Base-by-base conservation (phyloP, 2,329 filamentous ascomycete genomes). In the Verticillium klebahnii region DNA sequence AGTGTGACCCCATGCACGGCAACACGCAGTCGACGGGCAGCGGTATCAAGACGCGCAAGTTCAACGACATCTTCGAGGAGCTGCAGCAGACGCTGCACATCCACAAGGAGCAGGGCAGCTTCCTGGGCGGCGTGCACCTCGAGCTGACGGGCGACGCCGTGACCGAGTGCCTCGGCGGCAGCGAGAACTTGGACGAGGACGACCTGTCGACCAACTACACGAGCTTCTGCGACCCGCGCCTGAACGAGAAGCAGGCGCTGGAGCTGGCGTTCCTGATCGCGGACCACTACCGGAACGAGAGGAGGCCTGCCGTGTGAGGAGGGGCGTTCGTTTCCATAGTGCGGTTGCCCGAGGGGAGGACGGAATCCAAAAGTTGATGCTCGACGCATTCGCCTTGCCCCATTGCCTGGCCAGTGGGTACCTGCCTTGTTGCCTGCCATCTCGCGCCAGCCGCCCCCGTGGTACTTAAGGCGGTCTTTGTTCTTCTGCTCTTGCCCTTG, bases 1-100 rank as follows among this genome's bases (percentile, higher is more conserved):
- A 98, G 78, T 98, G 94, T 78, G 95, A 99, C 77, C 95, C 95
- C 25, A 99, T 99, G 95, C 95, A 99, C 77, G 95, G 95, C 65
- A 90, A 90, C 77, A 89, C 87, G 40, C 78, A 82, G 54, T 83
- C 85, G 23, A 94, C 91, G 0, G 83, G 86, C 0, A 80, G 85
- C 0, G 93, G 93, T 31, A 86, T 97, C 78, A 99, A 99, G 82
- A 99, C 95, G 1, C 86, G 95, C 17, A 89, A 90, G 61, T 99
- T 99, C 81, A 86, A 85, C 65, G 90, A 95, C 73, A 97, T 99
- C 69, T 89, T 97, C 73, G 86, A 85, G 1, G 95, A 99, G 80
- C 83, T 99, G 54, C 86, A 89, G 64, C 87, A 92, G 70, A 93
- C 93, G 1, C 82, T 98, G 58, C 82, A 85, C 66, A 93, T 98